Base-by-base conservation (phyloP, 2,329 filamentous ascomycete species). In the Aspergillus quadricinctus region DNA sequence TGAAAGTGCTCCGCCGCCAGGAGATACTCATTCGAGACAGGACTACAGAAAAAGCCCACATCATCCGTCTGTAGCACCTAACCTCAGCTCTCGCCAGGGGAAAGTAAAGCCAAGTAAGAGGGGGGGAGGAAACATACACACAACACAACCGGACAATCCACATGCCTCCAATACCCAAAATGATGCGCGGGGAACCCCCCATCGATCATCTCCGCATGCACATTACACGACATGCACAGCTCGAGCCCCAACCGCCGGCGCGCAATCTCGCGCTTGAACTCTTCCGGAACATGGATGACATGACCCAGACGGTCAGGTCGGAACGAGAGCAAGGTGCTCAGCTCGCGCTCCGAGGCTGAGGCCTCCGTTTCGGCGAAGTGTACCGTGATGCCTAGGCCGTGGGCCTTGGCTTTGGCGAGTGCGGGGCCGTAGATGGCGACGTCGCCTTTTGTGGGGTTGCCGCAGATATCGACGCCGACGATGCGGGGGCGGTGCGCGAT, bases 141-240 rank as follows among this genome's bases (percentile, higher is more conserved):
- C 48, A 93, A 75, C 4, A 85, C 83, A 48, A 93, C 80, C 3
- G 82, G 79, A 51, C 82, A 83, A 2, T 81, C 80, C 25, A 79
- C 80, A 5, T 82, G 77, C 48, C 77, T 73, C 90, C 90, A 94
- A 66, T 84, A 81, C 14, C 87, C 86, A 72, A 94, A 92, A 75
- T 94, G 90, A 72, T 94, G 90, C 50, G 85, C 85, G 56, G 81
- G 65, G 64, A 81, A 83, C 1, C 84, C 83, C 0, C 88, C 87
- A 1, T 78, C 75, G 51, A 88, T 85, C 84, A 94, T 85, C 61
- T 84, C 85, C 1, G 88, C 88, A 62, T 87, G 83, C 1, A 94
- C 88, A 65, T 94, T 94, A 72, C 90, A 93, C 62, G 86, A 90
- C 58, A 94, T 75, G 59, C 90, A 94, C 40, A 94, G 69, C 72